Percentiles rank a stretch among this genome's conserved stretches.
These are phyloP conservation scores for Raffaelea deltoideospora DNA, from an alignment of 2,329 filamentous ascomycete species.

Conservation along the genomic window DNA sequence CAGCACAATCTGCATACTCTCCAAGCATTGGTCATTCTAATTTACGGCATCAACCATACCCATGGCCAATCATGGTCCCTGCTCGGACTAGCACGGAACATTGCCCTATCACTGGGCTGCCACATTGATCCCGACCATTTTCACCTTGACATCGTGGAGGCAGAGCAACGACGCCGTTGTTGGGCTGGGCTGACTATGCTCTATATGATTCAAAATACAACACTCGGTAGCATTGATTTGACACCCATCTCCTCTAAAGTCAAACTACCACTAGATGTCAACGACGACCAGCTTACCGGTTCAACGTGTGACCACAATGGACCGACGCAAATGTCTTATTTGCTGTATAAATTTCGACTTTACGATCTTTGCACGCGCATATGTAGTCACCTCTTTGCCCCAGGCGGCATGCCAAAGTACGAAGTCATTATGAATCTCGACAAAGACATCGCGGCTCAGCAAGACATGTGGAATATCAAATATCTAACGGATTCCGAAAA, in stretches of 20 bases:
- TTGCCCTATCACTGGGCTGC: neutral
- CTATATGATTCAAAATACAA: neutral
- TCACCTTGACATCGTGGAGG: neutral
- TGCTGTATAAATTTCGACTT: neutral
- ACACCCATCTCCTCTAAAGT: neutral
- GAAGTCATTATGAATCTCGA: neutral
- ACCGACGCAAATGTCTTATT: neutral
- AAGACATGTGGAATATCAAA: neutral
- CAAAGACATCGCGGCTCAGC: neutral
- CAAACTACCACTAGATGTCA: neutral
- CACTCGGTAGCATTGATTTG: neutral
- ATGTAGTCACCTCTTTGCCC: neutral
- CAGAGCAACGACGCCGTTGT: neutral
- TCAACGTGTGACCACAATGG: neutral
- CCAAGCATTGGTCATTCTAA: neutral
- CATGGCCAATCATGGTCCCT: constrained; percentile 1
- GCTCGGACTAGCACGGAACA: neutral
- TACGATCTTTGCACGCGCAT: neutral
- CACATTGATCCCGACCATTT: neutral
- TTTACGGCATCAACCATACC: neutral
- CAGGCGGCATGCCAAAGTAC: neutral
- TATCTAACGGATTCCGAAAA: neutral
- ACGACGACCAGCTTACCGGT: neutral
- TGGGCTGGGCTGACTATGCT: neutral
- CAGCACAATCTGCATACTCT: neutral